A percentile compares a stretch with the other conserved stretches of the same genome.
Evolutionary conservation across 345 rosid species (phyloP).

Genomic region (Camelina hispida): DNA sequence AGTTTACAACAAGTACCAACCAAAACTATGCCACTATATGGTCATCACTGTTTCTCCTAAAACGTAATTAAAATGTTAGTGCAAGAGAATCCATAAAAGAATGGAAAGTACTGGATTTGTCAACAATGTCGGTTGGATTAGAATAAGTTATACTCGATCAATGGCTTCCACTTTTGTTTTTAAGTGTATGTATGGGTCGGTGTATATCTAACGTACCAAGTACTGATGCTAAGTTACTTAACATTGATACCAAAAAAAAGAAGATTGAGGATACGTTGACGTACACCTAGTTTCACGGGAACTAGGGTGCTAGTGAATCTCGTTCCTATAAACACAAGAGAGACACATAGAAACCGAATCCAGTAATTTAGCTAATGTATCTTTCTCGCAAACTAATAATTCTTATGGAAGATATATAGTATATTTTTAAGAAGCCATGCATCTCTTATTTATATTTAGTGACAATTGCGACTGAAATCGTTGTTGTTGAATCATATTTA

Average conservation of each 20-base stretch:
- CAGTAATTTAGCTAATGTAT: no score
- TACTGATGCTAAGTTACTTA: no score
- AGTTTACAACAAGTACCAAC: background rate
- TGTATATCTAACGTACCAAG: background rate
- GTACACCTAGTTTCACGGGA: background rate
- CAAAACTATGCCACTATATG: background rate
- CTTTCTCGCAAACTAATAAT: no score
- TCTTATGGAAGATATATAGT: background rate
- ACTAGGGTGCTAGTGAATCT: background rate
- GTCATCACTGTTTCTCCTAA: constrained; percentile 1
- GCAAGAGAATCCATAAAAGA: background rate
- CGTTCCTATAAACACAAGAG: background rate
- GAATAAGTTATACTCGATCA: background rate
- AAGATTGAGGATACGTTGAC: constrained; percentile 1
- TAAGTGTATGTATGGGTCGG: background rate
- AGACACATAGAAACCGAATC: background rate
- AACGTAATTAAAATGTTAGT: background rate
- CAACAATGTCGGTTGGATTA: background rate
- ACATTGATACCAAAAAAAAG: no score
- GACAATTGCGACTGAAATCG: background rate
- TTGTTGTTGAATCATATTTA: constrained; percentile 1
- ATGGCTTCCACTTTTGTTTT: constrained; percentile 3
- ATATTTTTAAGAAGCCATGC: background rate
- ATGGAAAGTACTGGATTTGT: background rate
- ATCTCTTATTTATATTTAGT: background rate